phyloP scores from a whole-genome alignment of 108 stramenopile species.

The Nannochloropsis granulata region DNA sequence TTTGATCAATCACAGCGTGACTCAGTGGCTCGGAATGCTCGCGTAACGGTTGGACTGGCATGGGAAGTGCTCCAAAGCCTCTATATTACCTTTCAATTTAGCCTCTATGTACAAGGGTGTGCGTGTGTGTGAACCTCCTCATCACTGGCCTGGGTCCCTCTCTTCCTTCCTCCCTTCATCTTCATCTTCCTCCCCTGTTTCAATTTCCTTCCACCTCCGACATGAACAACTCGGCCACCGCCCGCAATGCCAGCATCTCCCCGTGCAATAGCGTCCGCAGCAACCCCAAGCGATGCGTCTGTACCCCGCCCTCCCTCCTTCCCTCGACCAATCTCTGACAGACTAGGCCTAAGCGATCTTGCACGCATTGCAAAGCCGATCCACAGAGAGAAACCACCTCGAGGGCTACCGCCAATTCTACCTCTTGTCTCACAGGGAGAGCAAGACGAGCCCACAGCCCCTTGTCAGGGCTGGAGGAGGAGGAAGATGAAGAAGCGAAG shows the following conservation, averaged over 20 bases:
- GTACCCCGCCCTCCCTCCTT: background rate
- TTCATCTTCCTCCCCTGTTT: background rate
- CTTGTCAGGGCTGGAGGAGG: background rate
- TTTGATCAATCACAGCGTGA: too few species aligned
- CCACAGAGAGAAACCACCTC: background rate
- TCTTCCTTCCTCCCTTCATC: background rate
- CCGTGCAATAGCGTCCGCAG: background rate
- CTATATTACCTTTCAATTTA: too few species aligned
- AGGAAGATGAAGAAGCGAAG: background rate
- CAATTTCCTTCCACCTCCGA: background rate
- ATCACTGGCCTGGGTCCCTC: background rate
- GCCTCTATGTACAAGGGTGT: too few species aligned
- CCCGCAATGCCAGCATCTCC: background rate
- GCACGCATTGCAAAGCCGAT: background rate
- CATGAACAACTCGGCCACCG: background rate
- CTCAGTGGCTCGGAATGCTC: too few species aligned
- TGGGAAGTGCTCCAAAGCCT: too few species aligned
- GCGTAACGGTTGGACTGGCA: too few species aligned
- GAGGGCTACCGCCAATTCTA: background rate
- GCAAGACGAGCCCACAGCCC: background rate
- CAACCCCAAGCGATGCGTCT: background rate
- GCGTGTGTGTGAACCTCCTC: too few species aligned
- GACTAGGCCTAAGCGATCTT: background rate
- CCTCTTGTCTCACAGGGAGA: background rate
- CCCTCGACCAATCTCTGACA: background rate